Conservation (phyloP, 148 eudicot genomes). For the Cornus suecica region DNA sequence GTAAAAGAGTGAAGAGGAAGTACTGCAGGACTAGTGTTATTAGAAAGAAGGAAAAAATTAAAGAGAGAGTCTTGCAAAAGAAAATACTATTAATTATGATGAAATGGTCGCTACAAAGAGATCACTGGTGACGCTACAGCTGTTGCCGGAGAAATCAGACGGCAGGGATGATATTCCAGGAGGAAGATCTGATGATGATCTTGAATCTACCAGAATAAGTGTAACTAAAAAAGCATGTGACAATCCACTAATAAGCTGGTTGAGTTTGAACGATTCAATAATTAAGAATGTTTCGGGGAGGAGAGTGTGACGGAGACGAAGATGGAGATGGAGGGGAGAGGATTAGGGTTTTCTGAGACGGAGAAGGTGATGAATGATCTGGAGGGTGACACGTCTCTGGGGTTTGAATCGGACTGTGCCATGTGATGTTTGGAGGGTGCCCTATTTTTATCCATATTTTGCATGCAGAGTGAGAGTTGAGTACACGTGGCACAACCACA, state of each 20-base stretch:
- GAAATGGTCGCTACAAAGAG: neutral
- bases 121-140: neutral
- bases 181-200: neutral
- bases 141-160: constrained; percentile 9
- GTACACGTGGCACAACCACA: constrained; percentile 19
- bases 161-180: neutral
- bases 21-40: too few species aligned
- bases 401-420: constrained; percentile 39
- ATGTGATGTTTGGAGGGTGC: constrained; percentile 35
- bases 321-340: constrained; percentile 14
- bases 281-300: too few species aligned
- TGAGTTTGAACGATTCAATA: neutral
- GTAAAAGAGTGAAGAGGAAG: constrained; percentile 34
- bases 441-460: constrained; percentile 20
- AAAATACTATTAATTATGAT: neutral
- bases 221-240: neutral
- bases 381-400: constrained; percentile 44
- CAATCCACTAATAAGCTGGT: neutral
- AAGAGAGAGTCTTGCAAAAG: too few species aligned
- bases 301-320: constrained; percentile 27
- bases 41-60: constrained; percentile 2
- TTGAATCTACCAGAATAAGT: neutral
- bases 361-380: constrained; percentile 34
- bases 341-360: constrained; percentile 36
- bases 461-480: constrained; percentile 48